Evolutionary conservation across 148 eudicot genomes (phyloP).

Genomic region (Rhododendron ferrugineum): DNA sequence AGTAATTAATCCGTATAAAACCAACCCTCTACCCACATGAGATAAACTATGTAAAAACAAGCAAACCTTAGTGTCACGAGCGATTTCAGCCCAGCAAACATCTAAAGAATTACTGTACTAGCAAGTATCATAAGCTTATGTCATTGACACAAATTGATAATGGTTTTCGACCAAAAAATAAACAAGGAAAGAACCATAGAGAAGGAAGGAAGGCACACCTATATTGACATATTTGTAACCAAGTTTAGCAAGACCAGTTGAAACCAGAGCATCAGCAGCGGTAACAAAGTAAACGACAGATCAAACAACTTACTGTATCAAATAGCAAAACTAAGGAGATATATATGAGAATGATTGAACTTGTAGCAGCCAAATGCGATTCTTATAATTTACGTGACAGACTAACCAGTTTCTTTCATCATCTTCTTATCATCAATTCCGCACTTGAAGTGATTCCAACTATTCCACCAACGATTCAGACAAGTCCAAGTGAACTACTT

Average conservation of each 20-base stretch:
- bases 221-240: constrained; percentile 71
- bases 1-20: background rate
- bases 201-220: constrained; percentile 33
- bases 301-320: background rate
- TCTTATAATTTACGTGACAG: background rate
- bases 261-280: constrained; percentile 72
- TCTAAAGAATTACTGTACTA: too few species aligned
- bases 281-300: background rate
- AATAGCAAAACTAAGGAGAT: too few species aligned
- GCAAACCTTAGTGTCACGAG: constrained; percentile 56
- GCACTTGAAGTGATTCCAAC: constrained; percentile 56
- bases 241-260: constrained; percentile 63
- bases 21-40: background rate
- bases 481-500: background rate
- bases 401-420: constrained; percentile 41
- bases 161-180: background rate
- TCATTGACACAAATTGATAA: background rate
- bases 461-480: constrained; percentile 40
- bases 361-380: background rate
- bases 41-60: background rate
- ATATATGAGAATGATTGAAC: background rate
- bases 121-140: background rate
- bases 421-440: constrained; percentile 32
- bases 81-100: constrained; percentile 87
- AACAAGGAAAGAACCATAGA: background rate